Evolutionary conservation across 2,329 filamentous ascomycete species (phyloP).

Genomic region (Xylaria sp.): DNA sequence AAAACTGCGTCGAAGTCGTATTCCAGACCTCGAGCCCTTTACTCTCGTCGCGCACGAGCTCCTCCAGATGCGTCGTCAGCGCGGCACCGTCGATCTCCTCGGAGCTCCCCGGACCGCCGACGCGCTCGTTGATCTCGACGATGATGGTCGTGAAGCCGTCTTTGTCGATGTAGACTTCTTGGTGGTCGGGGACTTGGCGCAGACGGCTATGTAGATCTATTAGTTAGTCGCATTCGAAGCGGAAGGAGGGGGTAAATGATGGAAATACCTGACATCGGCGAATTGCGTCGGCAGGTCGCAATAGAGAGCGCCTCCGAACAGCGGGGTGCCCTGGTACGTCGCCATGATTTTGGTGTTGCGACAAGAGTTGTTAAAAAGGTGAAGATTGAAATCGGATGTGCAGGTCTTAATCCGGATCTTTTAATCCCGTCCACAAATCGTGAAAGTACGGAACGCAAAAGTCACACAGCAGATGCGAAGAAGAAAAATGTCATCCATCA

Average conservation of each 20-base stretch:
- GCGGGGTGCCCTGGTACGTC: constrained; percentile 51
- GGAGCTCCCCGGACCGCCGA: constrained; percentile 49
- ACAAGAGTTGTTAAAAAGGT: neutral
- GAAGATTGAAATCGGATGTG: neutral
- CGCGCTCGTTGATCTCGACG: constrained; percentile 82
- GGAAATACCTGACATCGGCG: constrained; percentile 63
- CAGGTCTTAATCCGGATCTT: too few species aligned
- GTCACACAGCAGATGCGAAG: too few species aligned
- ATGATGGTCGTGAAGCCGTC: constrained; percentile 82
- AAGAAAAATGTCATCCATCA: too few species aligned
- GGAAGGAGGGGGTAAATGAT: too few species aligned
- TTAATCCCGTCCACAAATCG: too few species aligned
- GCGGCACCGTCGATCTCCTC: constrained; percentile 65
- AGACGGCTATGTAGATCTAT: constrained; percentile 9
- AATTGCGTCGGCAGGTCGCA: constrained; percentile 63
- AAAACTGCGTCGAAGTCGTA: constrained; percentile 56
- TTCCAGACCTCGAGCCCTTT: constrained; percentile 63
- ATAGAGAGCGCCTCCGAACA: constrained; percentile 69
- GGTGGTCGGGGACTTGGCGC: constrained; percentile 73
- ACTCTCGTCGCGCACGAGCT: constrained; percentile 59
- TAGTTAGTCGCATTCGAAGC: too few species aligned
- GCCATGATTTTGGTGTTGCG: constrained; percentile 37
- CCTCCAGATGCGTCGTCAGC: constrained; percentile 62
- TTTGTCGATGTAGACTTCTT: constrained; percentile 86
- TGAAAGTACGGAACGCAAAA: too few species aligned